Evolutionary conservation across 2,329 filamentous ascomycete genomes (phyloP).

Genomic region (Stylonectria norvegica): DNA sequence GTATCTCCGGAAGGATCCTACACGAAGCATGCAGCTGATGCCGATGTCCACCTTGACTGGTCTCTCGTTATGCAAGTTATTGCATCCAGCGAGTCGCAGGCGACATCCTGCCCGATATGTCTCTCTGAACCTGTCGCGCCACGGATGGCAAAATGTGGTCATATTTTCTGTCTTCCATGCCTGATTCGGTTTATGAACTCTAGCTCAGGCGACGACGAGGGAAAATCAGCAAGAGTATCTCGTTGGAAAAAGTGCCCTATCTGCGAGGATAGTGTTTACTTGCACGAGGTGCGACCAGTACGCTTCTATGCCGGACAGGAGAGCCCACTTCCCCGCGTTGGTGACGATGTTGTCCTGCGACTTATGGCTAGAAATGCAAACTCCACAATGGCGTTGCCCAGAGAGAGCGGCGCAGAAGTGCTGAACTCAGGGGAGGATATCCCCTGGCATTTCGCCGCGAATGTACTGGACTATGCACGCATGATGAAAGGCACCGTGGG

Average conservation of each 20-base stretch:
- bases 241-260: conserved; percentile 95
- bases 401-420: conserved; percentile 70
- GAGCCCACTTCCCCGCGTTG: conserved; percentile 72
- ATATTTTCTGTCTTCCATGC: conserved; percentile 94
- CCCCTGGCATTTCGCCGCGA: conserved; percentile 92
- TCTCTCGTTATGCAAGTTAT: conserved; percentile 85
- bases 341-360: conserved; percentile 84
- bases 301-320: conserved; percentile 91
- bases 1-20: conserved; percentile 82
- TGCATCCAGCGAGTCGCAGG: conserved; percentile 84
- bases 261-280: conserved; percentile 88
- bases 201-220: conserved; percentile 66
- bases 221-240: conserved; percentile 63
- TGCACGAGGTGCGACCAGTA: conserved; percentile 85
- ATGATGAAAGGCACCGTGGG: conserved; percentile 91
- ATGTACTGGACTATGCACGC: conserved; percentile 89
- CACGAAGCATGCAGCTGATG: conserved; percentile 73
- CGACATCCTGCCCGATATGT: conserved; percentile 89
- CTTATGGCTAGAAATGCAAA: conserved; percentile 76
- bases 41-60: conserved; percentile 90
- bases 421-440: conserved; percentile 70
- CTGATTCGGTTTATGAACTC: conserved; percentile 95
- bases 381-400: conserved; percentile 82
- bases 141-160: conserved; percentile 94
- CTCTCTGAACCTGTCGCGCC: conserved; percentile 89